Percentiles rank a stretch among this genome's conserved stretches.
Conservation (phyloP, 139 green algal genomes). For the Tetraselmis chui region DNA sequence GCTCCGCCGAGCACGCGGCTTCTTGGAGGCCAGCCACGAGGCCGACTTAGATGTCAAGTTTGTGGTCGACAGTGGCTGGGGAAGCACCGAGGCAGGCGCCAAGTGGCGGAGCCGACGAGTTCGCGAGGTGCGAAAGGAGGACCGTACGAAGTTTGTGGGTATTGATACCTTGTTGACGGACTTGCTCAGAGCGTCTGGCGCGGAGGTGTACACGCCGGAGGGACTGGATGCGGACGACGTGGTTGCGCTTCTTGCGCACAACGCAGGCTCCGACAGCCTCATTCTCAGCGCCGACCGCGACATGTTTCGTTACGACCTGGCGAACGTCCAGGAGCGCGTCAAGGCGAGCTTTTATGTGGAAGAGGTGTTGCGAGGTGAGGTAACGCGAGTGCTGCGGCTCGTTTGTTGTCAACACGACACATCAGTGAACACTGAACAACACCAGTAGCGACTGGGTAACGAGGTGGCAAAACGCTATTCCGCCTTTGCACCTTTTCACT, state of each 20-base stretch:
- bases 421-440: too few relatives aligned
- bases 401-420: too few relatives aligned
- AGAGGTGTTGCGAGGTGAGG: neutral
- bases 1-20: neutral
- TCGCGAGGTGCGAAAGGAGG: neutral
- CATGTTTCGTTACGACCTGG: neutral
- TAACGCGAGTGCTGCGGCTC: too few relatives aligned
- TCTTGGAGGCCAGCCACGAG: neutral
- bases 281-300: neutral
- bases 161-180: neutral
- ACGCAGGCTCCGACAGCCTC: neutral
- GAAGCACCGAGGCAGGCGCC: neutral
- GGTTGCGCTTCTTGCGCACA: neutral
- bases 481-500: too few relatives aligned
- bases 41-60: neutral
- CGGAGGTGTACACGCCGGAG: neutral
- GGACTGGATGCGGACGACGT: neutral
- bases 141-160: neutral
- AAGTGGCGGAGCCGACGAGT: neutral
- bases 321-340: neutral
- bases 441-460: too few relatives aligned
- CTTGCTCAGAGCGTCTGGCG: neutral
- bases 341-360: neutral
- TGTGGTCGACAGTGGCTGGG: neutral
- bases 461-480: too few relatives aligned